These are phyloP conservation scores for Boletus vinaceobasis DNA, from an alignment of 768 basidiomycete species.

Conservation along the genomic window DNA sequence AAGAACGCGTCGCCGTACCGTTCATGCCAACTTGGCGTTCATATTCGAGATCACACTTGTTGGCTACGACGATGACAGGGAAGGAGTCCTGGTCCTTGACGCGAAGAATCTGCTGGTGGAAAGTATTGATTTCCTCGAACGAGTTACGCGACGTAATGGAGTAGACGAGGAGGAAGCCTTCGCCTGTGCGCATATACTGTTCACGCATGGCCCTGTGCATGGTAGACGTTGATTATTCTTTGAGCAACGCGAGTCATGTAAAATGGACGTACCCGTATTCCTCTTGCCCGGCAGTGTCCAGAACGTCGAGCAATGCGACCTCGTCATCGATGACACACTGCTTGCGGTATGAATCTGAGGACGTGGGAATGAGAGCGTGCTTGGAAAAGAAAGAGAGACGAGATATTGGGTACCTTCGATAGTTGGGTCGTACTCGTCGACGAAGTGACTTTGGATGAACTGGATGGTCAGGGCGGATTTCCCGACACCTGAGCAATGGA, in stretches of 20 bases:
- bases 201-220: slow-evolving; percentile 88
- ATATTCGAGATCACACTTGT: slow-evolving; percentile 94
- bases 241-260: not conserved
- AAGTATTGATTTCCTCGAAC: slow-evolving; percentile 94
- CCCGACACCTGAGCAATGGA: slow-evolving; percentile 38
- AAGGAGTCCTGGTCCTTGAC: slow-evolving; percentile 96
- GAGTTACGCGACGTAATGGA: slow-evolving; percentile 97
- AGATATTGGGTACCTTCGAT: slow-evolving; percentile 66
- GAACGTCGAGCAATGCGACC: slow-evolving; percentile 93
- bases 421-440: slow-evolving; percentile 92
- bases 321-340: slow-evolving; percentile 98
- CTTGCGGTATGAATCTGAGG: slow-evolving; percentile 89
- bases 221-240: not conserved
- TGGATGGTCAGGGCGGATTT: slow-evolving; percentile 97
- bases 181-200: slow-evolving; percentile 98
- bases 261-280: slow-evolving; percentile 80
- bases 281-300: slow-evolving; percentile 97
- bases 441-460: slow-evolving; percentile 95
- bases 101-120: slow-evolving; percentile 93
- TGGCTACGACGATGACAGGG: slow-evolving; percentile 96
- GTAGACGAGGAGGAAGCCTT: slow-evolving; percentile 97
- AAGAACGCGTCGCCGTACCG: slow-evolving; percentile 45
- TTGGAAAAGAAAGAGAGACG: not conserved
- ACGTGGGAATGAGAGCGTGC: not conserved
- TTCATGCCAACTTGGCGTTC: slow-evolving; percentile 96